Base-by-base conservation (phyloP, 2,329 filamentous ascomycete species). In the Microdochium bolleyi region DNA sequence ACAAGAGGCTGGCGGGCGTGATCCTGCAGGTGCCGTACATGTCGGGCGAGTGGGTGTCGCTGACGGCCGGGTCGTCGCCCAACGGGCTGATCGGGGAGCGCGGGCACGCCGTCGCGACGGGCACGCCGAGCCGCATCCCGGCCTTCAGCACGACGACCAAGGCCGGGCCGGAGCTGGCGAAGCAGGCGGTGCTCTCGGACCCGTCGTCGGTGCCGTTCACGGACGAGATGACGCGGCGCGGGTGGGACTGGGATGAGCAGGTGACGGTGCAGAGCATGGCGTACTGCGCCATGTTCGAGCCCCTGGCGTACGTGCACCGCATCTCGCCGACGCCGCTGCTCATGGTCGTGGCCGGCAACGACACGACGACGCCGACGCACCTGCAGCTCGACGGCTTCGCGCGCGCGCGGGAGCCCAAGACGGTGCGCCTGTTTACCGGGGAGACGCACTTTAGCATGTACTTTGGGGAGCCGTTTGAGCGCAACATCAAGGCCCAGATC, bases 261-360 rank as follows among this genome's bases (percentile, higher is more conserved):
- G 13, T 46, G 41, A 46, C 41, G 19, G 21, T 46, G 21, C 41
- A 46, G 41, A 46, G 41, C 41, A 46, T 46, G 21, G 41, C 41
- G 3, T 22, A 46, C 41, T 7, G 21, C 19, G 41, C 21, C 41
- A 46, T 48, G 25, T 53, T 32, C 50, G 56, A 58, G 41, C 55
- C 55, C 2, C 51, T 52, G 16, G 49, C 24, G 1, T 56, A 53
- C 24, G 52, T 57, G 14, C 56, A 58, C 19, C 55, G 55, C 11
- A 54, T 58, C 21, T 51, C 55, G 1, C 56, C 56, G 8, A 57
- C 55, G 4, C 56, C 56, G 13, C 37, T 58, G 7, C 22, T 58
- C 5, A 56, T 57, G 50, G 49, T 58, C 16, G 48, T 57, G 7
- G 49, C 48, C 14, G 52, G 51, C 19, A 54, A 55, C 22, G 53